Base-by-base conservation (phyloP, 2,329 filamentous ascomycete species). In the Paracoccidioides brasiliensis region DNA sequence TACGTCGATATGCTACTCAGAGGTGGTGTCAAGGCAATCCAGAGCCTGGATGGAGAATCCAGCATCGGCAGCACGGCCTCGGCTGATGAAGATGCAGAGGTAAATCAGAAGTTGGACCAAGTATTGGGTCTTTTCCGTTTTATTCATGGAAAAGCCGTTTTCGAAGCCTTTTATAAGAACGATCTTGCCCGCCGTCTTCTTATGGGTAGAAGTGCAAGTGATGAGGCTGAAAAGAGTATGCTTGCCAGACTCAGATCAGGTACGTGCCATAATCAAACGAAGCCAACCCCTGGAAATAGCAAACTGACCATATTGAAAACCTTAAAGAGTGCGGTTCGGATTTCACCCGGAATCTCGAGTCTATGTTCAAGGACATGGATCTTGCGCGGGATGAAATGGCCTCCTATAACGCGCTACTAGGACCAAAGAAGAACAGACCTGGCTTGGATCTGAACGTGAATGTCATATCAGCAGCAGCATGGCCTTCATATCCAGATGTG, bases 281-380 rank as follows among this genome's bases (percentile, higher is more conserved):
- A 14, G 7, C 3, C 22, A 32, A 42, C 28, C 6, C 14, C 38
- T 35, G 52, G 35, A 45, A 22, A 58, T 28, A 38, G 28, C 54
- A 60, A 38, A 60, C 38, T 53, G 53, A 45, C 53, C 41, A 4
- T 5, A 15, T 33, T 41, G 14, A 15, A 50, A 28, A 43, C 38
- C n/a, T 37, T 5, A 22, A 57, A 73, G 93, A 98, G 74, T 98
- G 93, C 67, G 93, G 93, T 42, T 86, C 88, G 12, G 87, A 82
- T 63, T 97, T 98, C 68, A 98, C 93, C 0, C 90, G 95, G 67
- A 98, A 98, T 65, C 78, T 99, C 0, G 94, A 99, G 71, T 88
- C 91, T 59, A 99, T 99, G 93, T 98, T 99, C 76, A 95, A 95
- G 70, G 93, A 99, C 66, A 89, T 97, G 70, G 90, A 96, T 67